phyloP scores from a whole-genome alignment of 2,329 filamentous ascomycete species.

The Pyricularia pennisetigena region DNA sequence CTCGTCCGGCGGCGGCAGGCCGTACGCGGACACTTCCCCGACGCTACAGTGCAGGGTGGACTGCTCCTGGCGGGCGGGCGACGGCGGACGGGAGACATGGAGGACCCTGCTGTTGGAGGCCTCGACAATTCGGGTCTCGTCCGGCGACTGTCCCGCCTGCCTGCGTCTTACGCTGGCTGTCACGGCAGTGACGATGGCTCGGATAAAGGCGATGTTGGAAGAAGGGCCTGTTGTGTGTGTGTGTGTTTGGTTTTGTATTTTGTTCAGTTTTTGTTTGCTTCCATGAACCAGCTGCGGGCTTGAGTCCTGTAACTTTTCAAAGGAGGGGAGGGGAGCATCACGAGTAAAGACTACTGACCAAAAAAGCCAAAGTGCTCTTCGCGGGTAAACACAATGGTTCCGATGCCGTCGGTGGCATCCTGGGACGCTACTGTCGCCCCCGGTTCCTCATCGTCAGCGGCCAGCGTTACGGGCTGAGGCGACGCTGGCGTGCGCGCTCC shows the following conservation, averaged over 20 bases:
- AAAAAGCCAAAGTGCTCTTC: conserved; percentile 14
- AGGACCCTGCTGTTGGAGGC: background rate
- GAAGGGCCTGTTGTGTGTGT: conserved; percentile 10
- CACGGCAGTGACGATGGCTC: conserved; percentile 11
- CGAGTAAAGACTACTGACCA: conserved; percentile 6
- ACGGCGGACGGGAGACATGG: background rate
- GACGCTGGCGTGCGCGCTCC: background rate
- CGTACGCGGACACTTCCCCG: background rate
- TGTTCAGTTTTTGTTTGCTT: background rate
- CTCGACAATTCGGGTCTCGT: background rate
- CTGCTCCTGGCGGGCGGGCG: background rate
- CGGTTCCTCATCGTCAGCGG: background rate
- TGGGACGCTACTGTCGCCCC: conserved; percentile 1
- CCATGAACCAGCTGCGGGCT: too few relatives aligned
- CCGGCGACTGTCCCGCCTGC: background rate
- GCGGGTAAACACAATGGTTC: conserved; percentile 13
- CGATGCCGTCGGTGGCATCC: conserved; percentile 14
- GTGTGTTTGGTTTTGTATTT: too few relatives aligned
- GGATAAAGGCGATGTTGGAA: conserved; percentile 17
- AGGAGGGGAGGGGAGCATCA: background rate
- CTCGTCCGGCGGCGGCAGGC: conserved; percentile 9
- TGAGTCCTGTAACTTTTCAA: background rate
- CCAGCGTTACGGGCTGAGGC: background rate
- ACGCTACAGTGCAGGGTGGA: background rate
- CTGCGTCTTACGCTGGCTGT: background rate